Base-by-base conservation (phyloP, 2,329 filamentous ascomycete species). In the Colletotrichum tabaci region DNA sequence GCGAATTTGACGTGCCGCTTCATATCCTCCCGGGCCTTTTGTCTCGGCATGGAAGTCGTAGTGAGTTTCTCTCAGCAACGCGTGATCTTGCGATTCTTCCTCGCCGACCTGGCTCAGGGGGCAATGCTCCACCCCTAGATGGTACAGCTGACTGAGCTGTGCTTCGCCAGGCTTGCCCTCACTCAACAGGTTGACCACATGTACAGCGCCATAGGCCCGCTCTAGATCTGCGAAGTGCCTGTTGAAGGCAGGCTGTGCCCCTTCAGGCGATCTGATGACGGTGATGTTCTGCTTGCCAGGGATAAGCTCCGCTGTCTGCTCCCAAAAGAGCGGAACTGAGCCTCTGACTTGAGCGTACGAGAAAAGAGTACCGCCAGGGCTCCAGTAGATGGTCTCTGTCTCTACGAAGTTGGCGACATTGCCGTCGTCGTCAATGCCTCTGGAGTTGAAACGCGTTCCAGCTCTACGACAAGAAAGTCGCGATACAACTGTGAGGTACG, bases 361-460 rank as follows among this genome's bases (percentile, higher is more conserved):
- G 80, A 98, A 98, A 66, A 94, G 90, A 8, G 94, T 84, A 4
- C 90, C 89, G 0, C 90, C 89, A 0, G 93, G 93, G 76, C 92
- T 92, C 92, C 94, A 98, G 78, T 97, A 95, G 50, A 96, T 91
- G 0, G 95, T 97, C 82, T 99, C 96, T 0, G 95, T 96, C 82
- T 99, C 96, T n/a, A 98, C 96, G 82, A 98, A 99, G 81, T 99
- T 99, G 72, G 96, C 95, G 38, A 98, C 96, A 77, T 98, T 94
- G 16, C 96, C 96, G 78, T 98, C 95, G 79, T 99, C 96, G 78
- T 99, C 96, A 74, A 99, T 98, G 49, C 96, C 96, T 75, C 96
- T 89, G n/a, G 96, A 93, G 80, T 98, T 98, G 86, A 98, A 99
- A 50, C 96, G 90, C 18, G 96, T 99, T 26, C 96, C 96, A 21